Conservation (phyloP, 805 yeast genomes). For the Starmerella potacharoeniae region DNA sequence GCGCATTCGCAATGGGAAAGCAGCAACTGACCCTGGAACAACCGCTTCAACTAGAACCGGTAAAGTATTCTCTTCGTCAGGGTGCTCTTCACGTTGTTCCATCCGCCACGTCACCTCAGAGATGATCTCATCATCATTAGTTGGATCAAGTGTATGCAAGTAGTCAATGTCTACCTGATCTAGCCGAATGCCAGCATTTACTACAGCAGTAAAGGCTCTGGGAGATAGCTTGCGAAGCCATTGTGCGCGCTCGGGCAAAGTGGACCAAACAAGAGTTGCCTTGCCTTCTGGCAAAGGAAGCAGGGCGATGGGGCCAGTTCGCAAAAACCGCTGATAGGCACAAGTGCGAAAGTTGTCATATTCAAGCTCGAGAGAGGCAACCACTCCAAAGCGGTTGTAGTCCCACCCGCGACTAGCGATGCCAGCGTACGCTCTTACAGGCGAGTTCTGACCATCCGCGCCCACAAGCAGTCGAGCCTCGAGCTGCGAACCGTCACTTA, state of each 20-base stretch:
- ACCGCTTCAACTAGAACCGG: conserved; percentile 59
- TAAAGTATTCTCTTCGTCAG: conserved; percentile 41
- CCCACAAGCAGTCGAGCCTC: conserved; percentile 76
- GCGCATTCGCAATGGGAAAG: conserved; percentile 76
- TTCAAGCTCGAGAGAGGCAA: conserved; percentile 70
- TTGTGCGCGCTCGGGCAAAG: conserved; percentile 62
- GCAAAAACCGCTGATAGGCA: conserved; percentile 91
- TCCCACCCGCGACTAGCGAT: conserved; percentile 89
- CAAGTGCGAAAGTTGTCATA: conserved; percentile 56
- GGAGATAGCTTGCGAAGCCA: conserved; percentile 48
- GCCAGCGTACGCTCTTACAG: conserved; percentile 70
- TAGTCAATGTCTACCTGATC: conserved; percentile 65
- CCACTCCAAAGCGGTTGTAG: conserved; percentile 82
- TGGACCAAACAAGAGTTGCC: conserved; percentile 92
- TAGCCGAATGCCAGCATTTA: conserved; percentile 80
- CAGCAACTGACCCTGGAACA: conserved; percentile 57
- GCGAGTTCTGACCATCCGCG: conserved; percentile 92
- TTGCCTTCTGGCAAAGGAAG: conserved; percentile 76
- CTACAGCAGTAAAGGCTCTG: conserved; percentile 51
- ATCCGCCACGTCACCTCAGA: conserved; percentile 70
- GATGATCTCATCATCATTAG: conserved; percentile 35
- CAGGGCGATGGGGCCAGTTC: conserved; percentile 86
- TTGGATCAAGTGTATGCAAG: conserved; percentile 38
- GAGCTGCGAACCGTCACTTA: conserved; percentile 52
- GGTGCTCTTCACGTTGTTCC: conserved; percentile 36